Evolutionary conservation across 805 yeast species (phyloP).

Genomic region (Lipomyces mesembrius): DNA sequence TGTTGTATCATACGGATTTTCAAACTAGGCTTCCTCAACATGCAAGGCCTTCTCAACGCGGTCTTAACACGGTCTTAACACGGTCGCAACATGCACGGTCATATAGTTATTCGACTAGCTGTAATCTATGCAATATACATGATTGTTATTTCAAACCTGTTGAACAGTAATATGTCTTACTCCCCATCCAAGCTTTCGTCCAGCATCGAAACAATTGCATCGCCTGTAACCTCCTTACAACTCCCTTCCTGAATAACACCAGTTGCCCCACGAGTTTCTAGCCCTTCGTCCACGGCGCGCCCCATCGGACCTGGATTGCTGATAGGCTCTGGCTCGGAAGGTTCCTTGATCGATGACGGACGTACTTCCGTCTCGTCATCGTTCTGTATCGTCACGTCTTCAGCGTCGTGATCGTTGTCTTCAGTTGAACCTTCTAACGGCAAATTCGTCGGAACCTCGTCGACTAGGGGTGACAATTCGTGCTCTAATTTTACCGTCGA

Average conservation of each 20-base stretch:
- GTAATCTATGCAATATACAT: neutral
- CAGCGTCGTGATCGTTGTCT: constrained; percentile 2
- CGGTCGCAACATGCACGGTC: too few relatives aligned
- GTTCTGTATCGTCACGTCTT: neutral
- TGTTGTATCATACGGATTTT: too few relatives aligned
- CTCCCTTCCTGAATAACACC: neutral
- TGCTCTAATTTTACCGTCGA: neutral
- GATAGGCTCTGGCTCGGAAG: neutral
- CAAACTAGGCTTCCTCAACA: neutral
- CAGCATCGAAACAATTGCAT: neutral
- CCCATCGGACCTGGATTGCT: neutral
- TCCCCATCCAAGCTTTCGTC: neutral
- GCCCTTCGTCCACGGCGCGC: neutral
- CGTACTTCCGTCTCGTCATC: neutral
- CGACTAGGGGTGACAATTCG: neutral
- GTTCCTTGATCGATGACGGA: constrained; percentile 8
- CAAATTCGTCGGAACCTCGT: neutral
- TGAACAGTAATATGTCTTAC: neutral
- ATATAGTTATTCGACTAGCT: too few relatives aligned
- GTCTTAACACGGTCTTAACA: too few relatives aligned
- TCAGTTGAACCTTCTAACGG: neutral
- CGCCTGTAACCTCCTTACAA: neutral
- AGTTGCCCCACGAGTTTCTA: neutral
- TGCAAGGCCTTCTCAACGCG: neutral
- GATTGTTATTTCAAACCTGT: too few relatives aligned